Conservation (phyloP, 208 protist species). For the Leishmania gerbilli region DNA sequence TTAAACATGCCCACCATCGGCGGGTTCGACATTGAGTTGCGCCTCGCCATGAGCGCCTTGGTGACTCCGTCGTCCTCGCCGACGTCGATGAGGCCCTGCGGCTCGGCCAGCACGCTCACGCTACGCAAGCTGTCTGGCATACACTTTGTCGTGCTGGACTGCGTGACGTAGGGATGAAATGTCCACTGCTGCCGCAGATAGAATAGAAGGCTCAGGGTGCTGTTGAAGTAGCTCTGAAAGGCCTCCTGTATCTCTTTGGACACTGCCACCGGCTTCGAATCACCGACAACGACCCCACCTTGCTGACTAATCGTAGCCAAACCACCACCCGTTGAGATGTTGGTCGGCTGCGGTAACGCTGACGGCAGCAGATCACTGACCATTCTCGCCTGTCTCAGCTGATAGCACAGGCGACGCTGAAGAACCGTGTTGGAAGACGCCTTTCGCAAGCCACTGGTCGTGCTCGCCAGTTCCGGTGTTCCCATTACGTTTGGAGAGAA, state of each 20-base stretch:
- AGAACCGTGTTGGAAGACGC: constrained; percentile 12
- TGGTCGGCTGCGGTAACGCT: constrained; percentile 14
- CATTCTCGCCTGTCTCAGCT: constrained; percentile 22
- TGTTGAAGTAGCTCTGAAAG: constrained; percentile 32
- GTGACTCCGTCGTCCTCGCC: constrained; percentile 77
- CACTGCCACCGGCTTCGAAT: constrained; percentile 19
- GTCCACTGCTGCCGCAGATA: constrained; percentile 35
- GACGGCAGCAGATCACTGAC: constrained; percentile 17
- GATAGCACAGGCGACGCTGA: constrained; percentile 25
- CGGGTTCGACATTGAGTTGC: constrained; percentile 20
- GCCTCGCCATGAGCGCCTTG: constrained; percentile 44
- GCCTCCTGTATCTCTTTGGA: constrained; percentile 28
- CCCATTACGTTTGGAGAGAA: constrained; percentile 21
- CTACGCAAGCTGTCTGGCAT: constrained; percentile 32
- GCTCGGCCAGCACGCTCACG: constrained; percentile 53
- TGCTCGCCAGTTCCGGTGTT: constrained; percentile 8
- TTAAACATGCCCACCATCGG: constrained; percentile 47
- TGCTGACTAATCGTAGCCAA: constrained; percentile 8
- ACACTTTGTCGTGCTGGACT: constrained; percentile 28
- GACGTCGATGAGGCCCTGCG: constrained; percentile 45
- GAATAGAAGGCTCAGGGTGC: constrained; percentile 25
- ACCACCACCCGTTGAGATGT: background rate
- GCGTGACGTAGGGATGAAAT: constrained; percentile 32
- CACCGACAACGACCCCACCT: constrained; percentile 4
- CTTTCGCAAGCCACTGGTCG: constrained; percentile 6